These are phyloP conservation scores for Fusarium brevicatenulatum DNA, from an alignment of 2,329 filamentous ascomycete genomes.

Conservation along the genomic window DNA sequence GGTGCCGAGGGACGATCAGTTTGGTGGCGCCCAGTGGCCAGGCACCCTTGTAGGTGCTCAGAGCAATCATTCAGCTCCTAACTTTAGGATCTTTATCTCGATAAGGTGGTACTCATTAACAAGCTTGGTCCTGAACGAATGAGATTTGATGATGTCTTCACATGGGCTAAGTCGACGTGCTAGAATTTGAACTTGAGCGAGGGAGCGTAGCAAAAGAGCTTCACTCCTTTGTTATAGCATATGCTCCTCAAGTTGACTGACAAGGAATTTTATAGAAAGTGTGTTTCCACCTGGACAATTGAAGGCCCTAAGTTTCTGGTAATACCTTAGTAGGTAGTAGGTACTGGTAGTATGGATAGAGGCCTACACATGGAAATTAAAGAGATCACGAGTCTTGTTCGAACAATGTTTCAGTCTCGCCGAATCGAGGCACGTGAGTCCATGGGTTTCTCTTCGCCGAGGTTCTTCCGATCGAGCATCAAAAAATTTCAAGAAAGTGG, in stretches of 20 bases:
- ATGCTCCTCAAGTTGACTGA: background rate
- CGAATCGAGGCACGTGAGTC: background rate
- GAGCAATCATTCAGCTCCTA: background rate
- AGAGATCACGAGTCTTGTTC: conserved; percentile 19
- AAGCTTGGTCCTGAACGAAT: background rate
- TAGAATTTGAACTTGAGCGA: background rate
- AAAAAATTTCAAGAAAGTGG: conserved; percentile 34
- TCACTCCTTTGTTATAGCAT: no score
- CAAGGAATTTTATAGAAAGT: background rate
- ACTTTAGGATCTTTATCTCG: conserved; percentile 31
- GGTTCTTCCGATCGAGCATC: conserved; percentile 58
- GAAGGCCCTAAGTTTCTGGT: background rate
- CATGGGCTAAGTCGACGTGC: background rate
- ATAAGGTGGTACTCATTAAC: background rate
- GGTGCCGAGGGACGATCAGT: conserved; percentile 4
- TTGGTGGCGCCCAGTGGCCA: background rate
- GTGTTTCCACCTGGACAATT: background rate
- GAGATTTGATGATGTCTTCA: background rate
- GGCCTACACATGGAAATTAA: background rate
- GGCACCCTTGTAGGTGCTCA: conserved; percentile 8
- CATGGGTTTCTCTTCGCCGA: conserved; percentile 66
- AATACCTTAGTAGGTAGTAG: background rate
- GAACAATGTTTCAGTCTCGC: background rate
- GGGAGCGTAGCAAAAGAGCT: background rate
- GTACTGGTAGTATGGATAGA: background rate